These are phyloP conservation scores for Pueraria montana DNA, from an alignment of 306 rosid species.

Conservation along the genomic window DNA sequence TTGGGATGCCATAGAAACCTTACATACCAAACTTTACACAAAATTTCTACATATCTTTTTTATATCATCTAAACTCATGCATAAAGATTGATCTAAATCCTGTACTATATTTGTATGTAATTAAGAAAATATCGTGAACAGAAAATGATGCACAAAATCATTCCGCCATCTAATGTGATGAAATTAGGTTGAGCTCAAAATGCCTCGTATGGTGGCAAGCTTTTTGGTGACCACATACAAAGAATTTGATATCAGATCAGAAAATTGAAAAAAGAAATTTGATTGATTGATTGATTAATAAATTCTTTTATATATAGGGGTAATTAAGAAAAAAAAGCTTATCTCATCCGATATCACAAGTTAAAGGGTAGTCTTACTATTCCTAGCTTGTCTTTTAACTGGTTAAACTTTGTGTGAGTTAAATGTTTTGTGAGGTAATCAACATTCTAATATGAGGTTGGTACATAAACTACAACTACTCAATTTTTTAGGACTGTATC, in stretches of 20 bases:
- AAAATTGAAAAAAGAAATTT: no score
- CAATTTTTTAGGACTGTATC: no score
- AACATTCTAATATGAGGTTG: no score
- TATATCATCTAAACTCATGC: background rate
- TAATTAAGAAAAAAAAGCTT: no score
- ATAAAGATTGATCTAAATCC: background rate
- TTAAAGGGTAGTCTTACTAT: no score
- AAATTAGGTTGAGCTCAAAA: background rate
- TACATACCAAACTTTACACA: background rate
- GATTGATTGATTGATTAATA: background rate
- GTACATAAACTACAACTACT: no score
- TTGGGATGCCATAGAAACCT: background rate
- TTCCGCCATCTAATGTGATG: background rate
- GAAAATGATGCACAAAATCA: background rate
- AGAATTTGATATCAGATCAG: background rate
- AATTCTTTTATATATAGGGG: no score
- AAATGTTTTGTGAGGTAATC: no score
- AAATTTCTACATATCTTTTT: background rate
- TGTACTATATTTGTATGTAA: background rate
- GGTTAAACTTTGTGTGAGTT: no score
- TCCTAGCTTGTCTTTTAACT: no score
- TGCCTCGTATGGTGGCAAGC: background rate
- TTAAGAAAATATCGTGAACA: background rate
- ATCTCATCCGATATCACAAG: no score
- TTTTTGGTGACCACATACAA: background rate